These are phyloP conservation scores for Auriscalpium orientale DNA, from an alignment of 768 basidiomycete species.

Conservation along the genomic window DNA sequence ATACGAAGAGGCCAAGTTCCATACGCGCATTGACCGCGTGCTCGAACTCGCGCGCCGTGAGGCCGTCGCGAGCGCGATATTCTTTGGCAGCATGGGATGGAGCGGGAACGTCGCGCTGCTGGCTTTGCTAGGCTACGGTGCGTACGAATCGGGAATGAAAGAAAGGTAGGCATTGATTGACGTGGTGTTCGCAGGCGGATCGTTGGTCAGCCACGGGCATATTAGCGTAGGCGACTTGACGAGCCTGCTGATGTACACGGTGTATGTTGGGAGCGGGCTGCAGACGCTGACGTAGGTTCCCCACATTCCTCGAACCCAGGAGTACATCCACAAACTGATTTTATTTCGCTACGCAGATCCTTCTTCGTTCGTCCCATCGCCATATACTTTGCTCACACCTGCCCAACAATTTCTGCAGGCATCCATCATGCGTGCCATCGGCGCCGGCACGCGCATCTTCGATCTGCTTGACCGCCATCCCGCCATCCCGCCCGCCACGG, in stretches of 20 bases:
- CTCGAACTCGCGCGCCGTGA: slow-evolving; percentile 77
- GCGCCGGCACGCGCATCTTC: slow-evolving; percentile 90
- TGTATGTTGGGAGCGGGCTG: slow-evolving; percentile 76
- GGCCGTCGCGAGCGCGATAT: slow-evolving; percentile 84
- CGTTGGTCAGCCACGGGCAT: slow-evolving; percentile 77
- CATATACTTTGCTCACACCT: not conserved
- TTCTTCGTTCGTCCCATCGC: slow-evolving; percentile 9
- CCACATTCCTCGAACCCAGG: not conserved
- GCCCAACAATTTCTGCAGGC: slow-evolving; percentile 36
- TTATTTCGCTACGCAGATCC: slow-evolving; percentile 27
- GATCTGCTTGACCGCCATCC: slow-evolving; percentile 81
- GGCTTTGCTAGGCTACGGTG: slow-evolving; percentile 86
- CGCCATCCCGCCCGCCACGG: slow-evolving; percentile 58
- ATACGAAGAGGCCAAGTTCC: slow-evolving; percentile 74
- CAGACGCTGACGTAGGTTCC: slow-evolving; percentile 66
- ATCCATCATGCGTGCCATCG: slow-evolving; percentile 94
- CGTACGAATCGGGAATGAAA: too few relatives aligned
- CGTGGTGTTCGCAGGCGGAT: slow-evolving; percentile 53
- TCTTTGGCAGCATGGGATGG: slow-evolving; percentile 88
- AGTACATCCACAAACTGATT: slow-evolving; percentile 25
- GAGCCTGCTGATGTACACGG: slow-evolving; percentile 83
- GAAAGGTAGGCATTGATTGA: not conserved
- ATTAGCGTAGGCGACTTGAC: slow-evolving; percentile 92
- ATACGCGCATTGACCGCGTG: slow-evolving; percentile 54
- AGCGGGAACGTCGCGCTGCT: slow-evolving; percentile 91